Evolutionary conservation across 768 basidiomycete genomes (phyloP).

Genomic region (Suillus paluster): DNA sequence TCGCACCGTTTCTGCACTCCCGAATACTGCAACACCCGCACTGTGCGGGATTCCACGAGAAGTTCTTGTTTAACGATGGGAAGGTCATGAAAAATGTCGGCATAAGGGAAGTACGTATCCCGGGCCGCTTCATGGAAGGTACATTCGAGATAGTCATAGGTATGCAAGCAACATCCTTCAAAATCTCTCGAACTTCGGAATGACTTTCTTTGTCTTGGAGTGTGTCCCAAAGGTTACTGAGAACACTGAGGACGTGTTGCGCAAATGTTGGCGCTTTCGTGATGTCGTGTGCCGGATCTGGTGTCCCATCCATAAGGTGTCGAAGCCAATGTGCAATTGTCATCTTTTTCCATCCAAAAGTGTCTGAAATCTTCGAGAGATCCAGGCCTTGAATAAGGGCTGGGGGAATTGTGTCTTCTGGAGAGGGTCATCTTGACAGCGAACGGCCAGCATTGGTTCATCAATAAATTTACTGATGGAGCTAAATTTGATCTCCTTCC

Average conservation of each 20-base stretch:
- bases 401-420: conserved; percentile 58
- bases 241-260: conserved; percentile 64
- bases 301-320: conserved; percentile 53
- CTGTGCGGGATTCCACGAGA: background rate
- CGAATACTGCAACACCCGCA: background rate
- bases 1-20: conserved; percentile 2
- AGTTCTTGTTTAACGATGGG: conserved; percentile 56
- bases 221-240: background rate
- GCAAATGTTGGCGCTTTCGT: conserved; percentile 66
- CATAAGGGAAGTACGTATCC: conserved; percentile 82
- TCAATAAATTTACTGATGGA: conserved; percentile 73
- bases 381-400: background rate
- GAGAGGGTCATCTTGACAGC: conserved; percentile 73
- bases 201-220: background rate
- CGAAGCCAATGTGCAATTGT: conserved; percentile 71
- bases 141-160: conserved; percentile 53
- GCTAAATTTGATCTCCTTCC: conserved; percentile 52
- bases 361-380: conserved; percentile 61
- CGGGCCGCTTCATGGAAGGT: conserved; percentile 44
- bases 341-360: conserved; percentile 37
- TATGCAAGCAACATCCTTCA: conserved; percentile 61
- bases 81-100: conserved; percentile 83
- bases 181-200: conserved; percentile 21
- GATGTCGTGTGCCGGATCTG: conserved; percentile 60
- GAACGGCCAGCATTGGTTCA: conserved; percentile 48